Evolutionary conservation across 192 early-diverging fungal genomes (phyloP), one percentile per base, ranked within the genome.

Genomic region (Powellomyces hirtus): DNA sequence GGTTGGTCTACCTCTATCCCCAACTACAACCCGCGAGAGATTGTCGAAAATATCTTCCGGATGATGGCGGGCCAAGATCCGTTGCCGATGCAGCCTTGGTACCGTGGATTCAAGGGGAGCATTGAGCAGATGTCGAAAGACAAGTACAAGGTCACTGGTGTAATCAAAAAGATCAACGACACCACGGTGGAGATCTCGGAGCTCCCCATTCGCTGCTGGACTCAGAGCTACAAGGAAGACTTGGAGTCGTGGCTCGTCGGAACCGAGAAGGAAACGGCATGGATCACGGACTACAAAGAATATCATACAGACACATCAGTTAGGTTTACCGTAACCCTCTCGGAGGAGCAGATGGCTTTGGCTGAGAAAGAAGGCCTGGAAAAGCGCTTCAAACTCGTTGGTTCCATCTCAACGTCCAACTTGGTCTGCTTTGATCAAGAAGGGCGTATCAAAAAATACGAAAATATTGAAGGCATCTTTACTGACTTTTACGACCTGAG

Each of bases 341-440:
- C 86, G 5, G 76, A 76, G 20, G 83, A 88, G 44, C 80, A 89
- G 29, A 87, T 97, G 89, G 71, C 66, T 2, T 75, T 84, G 40
- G 93, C 90, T 0, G 87, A 90, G 65, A 64, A 75, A 14, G 88
- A 94, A 49, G 97, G 94, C 0, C 70, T 97, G 20, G 88, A 91
- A 57, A 93, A 91, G 59, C 74, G 77, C 35, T 93, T 99, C 72
- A 95, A 93, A 76, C 72, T 95, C 6, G 74, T 77, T 13, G 77
- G 81, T 10, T 77, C 82, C 22, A 81, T 99, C 38, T 70, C 87
- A 3, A 96, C 92, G 0, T 85, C 85, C 20, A 99, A 99, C 75
- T 88, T 99, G 84, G 93, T 97, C 4, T 96, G 93, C 75, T 97
- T 97, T 72, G 92, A 99, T 81, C 76, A 81, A 22, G 78, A 93